These are phyloP conservation scores for Magnusiomyces magnusii DNA, from an alignment of 1,139 yeast species.

Conservation along the genomic window DNA sequence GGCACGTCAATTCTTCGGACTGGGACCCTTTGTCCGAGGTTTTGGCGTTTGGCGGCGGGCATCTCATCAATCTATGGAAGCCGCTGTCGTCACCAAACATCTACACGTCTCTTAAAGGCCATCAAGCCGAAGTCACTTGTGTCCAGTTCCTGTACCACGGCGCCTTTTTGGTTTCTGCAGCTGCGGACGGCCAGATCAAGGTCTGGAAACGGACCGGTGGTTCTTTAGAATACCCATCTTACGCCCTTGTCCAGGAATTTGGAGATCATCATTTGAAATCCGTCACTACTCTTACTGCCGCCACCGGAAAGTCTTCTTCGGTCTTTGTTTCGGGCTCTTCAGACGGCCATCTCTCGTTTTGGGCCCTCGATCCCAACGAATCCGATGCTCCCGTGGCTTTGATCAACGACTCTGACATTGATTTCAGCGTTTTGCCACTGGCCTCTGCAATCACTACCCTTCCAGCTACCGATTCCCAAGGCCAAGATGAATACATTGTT, in stretches of 20 bases:
- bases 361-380: conserved; percentile 36
- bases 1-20: conserved; percentile 62
- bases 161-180: conserved; percentile 48
- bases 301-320: conserved; percentile 18
- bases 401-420: conserved; percentile 19
- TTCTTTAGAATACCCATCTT: conserved; percentile 12
- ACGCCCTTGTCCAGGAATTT: conserved; percentile 33
- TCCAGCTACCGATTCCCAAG: conserved; percentile 1
- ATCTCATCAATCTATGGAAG: conserved; percentile 67
- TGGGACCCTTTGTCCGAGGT: conserved; percentile 37
- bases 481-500: conserved; percentile 35
- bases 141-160: conserved; percentile 30
- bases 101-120: conserved; percentile 28
- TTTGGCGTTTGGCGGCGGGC: conserved; percentile 73
- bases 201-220: conserved; percentile 48
- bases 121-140: conserved; percentile 28
- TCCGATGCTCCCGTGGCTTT: conserved; percentile 65
- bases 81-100: conserved; percentile 37
- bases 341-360: conserved; percentile 19
- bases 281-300: conserved; percentile 41
- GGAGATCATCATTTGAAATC: conserved; percentile 36
- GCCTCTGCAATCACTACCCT: conserved; percentile 39
- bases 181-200: conserved; percentile 55
- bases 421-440: conserved; percentile 54
- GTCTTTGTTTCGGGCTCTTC: conserved; percentile 20